phyloP scores from a whole-genome alignment of 805 yeast genomes.

The Starmerella potacharoeniae region DNA sequence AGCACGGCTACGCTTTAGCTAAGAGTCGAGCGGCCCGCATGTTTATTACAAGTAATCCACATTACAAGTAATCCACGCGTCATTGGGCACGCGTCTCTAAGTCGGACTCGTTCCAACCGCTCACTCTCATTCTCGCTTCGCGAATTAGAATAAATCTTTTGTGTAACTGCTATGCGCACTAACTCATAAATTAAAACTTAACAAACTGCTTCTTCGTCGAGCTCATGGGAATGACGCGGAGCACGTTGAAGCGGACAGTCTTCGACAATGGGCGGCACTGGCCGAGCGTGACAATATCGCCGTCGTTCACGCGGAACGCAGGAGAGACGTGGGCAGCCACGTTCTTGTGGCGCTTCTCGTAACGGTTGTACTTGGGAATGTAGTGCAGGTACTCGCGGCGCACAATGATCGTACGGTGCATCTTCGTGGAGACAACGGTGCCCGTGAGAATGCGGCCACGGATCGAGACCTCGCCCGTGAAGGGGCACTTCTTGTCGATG shows the following conservation, averaged over 20 bases:
- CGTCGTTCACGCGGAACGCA: conserved; percentile 99
- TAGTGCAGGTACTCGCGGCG: conserved; percentile 99
- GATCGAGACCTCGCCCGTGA: conserved; percentile 92
- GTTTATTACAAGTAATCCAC: no score
- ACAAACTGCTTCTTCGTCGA: conserved; percentile 82
- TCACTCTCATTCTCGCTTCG: no score
- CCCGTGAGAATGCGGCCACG: conserved; percentile 99
- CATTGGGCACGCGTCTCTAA: no score
- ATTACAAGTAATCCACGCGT: no score
- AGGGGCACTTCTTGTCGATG: conserved; percentile 99
- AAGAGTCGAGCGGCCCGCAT: no score
- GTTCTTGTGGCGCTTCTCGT: conserved; percentile 99
- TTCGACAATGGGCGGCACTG: conserved; percentile 99
- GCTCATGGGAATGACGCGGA: conserved; percentile 86
- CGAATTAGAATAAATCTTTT: not conserved
- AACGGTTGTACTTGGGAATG: conserved; percentile 99
- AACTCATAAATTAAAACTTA: conserved; percentile 62
- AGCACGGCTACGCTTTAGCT: no score
- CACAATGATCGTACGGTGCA: conserved; percentile 99
- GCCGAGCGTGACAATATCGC: conserved; percentile 98
- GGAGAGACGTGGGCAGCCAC: conserved; percentile 99
- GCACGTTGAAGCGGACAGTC: conserved; percentile 99
- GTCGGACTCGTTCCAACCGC: no score
- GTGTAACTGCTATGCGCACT: conserved; percentile 5
- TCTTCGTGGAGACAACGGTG: conserved; percentile 99